Conservation (phyloP, 2,329 filamentous ascomycete species). For the Colletotrichum cordylinicola region DNA sequence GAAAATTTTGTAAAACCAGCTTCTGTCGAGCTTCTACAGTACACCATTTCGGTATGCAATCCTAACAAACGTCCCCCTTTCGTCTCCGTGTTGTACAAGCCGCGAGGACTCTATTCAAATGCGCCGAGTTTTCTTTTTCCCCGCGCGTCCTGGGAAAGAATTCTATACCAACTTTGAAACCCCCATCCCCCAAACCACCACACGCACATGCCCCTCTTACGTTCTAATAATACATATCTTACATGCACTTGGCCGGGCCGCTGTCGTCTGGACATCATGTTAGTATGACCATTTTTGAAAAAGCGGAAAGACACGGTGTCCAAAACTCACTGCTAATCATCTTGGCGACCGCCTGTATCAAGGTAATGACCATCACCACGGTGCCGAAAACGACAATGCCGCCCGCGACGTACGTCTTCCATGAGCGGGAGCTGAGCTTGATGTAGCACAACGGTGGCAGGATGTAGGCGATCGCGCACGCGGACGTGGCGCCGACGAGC, state of each 20-base stretch:
- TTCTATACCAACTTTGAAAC: background rate
- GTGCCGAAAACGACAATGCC: conserved; percentile 80
- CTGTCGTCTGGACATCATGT: background rate
- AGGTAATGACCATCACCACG: conserved; percentile 80
- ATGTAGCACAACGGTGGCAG: conserved; percentile 94
- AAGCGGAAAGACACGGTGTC: background rate
- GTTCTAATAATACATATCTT: conserved; percentile 2
- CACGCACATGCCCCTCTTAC: background rate
- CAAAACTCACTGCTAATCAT: conserved; percentile 56
- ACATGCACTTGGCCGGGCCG: conserved; percentile 19
- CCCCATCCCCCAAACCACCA: background rate
- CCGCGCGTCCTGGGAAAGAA: background rate
- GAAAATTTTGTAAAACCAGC: background rate
- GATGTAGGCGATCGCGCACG: conserved; percentile 93
- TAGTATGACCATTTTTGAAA: background rate
- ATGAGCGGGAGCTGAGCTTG: conserved; percentile 81
- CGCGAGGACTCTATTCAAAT: background rate
- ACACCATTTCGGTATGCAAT: background rate
- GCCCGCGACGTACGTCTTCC: conserved; percentile 75
- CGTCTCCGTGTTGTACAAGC: background rate
- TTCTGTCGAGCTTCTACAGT: background rate
- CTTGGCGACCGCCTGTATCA: conserved; percentile 75
- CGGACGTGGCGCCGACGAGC: conserved; percentile 92
- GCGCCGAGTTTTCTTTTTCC: background rate
- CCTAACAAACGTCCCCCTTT: background rate